These are phyloP conservation scores for Pulicaria dysenterica DNA, from an alignment of 129 eudicot genomes.

Conservation along the genomic window DNA sequence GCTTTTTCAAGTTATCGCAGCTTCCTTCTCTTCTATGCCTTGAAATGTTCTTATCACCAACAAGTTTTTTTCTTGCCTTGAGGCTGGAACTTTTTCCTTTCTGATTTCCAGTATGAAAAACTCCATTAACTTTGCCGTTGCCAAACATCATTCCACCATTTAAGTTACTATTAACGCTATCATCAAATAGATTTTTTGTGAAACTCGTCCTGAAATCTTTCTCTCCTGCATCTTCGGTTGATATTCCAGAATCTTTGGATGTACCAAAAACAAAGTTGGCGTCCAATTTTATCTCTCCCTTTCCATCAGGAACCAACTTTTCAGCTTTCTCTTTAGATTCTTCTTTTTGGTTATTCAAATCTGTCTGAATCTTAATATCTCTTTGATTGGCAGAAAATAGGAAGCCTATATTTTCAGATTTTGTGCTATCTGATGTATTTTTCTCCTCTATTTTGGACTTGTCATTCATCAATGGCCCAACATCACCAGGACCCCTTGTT, in stretches of 20 bases:
- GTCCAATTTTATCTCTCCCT: not conserved
- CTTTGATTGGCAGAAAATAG: conserved; percentile 34
- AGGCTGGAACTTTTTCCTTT: conserved; percentile 8
- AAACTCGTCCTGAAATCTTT: not conserved
- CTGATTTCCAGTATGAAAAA: conserved; percentile 33
- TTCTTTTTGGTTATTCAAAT: conserved; percentile 20
- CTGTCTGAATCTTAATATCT: conserved; percentile 12
- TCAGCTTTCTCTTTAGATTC: conserved; percentile 22
- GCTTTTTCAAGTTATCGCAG: conserved; percentile 25
- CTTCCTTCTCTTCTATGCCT: conserved; percentile 32
- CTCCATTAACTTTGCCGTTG: conserved; percentile 27
- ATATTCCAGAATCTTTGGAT: not conserved
- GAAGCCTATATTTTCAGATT: conserved; percentile 36
- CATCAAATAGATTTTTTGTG: conserved; percentile 4
- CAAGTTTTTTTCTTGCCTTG: conserved; percentile 32
- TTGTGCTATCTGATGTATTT: conserved; percentile 17
- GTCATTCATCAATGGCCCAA: conserved; percentile 11
- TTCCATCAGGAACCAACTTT: conserved; percentile 19
- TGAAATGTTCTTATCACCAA: conserved; percentile 25
- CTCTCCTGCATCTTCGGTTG: conserved; percentile 20
- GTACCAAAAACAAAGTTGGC: conserved; percentile 16
- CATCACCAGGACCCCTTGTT: conserved; percentile 18
- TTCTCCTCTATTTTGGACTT: conserved; percentile 32
- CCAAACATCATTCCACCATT: conserved; percentile 21
- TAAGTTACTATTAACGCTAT: conserved; percentile 9